phyloP scores from a whole-genome alignment of 108 stramenopile genomes.

The Pseudonitzschia delicatissima region DNA sequence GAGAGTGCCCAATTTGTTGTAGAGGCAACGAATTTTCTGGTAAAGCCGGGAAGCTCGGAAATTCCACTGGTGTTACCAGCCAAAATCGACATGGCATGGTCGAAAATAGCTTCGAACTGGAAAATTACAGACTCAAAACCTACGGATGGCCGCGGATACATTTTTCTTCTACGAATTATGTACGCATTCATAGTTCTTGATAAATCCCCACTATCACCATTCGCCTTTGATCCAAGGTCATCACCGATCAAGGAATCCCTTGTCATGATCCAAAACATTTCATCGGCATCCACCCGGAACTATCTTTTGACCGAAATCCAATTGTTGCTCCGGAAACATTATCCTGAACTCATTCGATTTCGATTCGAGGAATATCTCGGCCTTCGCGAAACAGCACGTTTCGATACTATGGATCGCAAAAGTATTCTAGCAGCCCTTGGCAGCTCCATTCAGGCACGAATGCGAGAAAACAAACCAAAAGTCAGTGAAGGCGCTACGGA shows the following conservation, averaged over 20 bases:
- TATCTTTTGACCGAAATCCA: constrained; percentile 1
- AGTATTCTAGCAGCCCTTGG: not conserved
- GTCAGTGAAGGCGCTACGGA: constrained; percentile 40
- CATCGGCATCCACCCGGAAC: not conserved
- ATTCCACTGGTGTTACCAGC: constrained; percentile 16
- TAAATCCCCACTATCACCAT: constrained; percentile 38
- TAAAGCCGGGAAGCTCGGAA: not conserved
- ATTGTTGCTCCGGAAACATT: not conserved
- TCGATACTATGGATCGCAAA: constrained; percentile 16
- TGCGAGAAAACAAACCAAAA: constrained; percentile 12
- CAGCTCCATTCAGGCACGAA: not conserved
- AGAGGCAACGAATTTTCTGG: constrained; percentile 16
- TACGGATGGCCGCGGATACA: constrained; percentile 4
- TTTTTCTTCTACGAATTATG: constrained; percentile 51
- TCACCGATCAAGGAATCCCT: constrained; percentile 38
- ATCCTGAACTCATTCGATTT: not conserved
- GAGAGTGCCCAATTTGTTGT: constrained; percentile 13
- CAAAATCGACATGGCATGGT: constrained; percentile 16
- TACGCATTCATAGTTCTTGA: constrained; percentile 55
- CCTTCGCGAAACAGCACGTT: not conserved
- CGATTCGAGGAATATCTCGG: constrained; percentile 1
- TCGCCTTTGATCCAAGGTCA: constrained; percentile 46
- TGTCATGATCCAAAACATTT: not conserved
- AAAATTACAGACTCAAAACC: not conserved
- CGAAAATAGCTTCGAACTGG: not conserved